Base-by-base conservation (phyloP, 306 rosid species). In the Casuarina equisetifolia region DNA sequence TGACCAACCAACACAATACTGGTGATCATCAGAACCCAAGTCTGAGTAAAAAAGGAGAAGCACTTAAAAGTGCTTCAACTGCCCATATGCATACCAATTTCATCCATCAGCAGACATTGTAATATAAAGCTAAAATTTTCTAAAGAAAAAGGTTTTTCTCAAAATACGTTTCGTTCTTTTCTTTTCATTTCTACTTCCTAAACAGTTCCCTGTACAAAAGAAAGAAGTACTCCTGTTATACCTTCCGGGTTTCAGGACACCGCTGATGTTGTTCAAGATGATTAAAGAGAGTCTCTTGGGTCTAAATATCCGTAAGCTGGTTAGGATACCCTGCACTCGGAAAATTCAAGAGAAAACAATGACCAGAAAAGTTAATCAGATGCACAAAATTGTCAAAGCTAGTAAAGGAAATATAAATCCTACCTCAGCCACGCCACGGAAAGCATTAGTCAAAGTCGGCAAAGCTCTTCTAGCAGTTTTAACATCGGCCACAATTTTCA, bases 191-290 rank as follows among this genome's bases (percentile, higher is more conserved):
- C 38, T 6, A 13, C 61, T 40, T 46, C 12, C 35, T 50, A 50
- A 3, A 4, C 35, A 71, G 53, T 20, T 7, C 17, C 25, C 35
- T 35, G 57, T 19, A 38, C 15, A 63, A 48, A 32, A 9, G 63
- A 36, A 58, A 5, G 52, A 39, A 6, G 42, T 44, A 38, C 39
- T 70, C 10, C 1, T 69, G 4, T 45, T 15, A 16, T 53, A 93
- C 98, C 97, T 90, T 90, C 97, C 86, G 3, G 97, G 97, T 78
- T 88, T 88, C 73, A 93, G 79, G 43, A 86, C 76, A 38, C 98
- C 98, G 32, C 81, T 88, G 15, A 88, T 53, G 54, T 83, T 78
- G 64, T 91, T 78, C 83, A 93, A 84, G 70, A 93, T 87, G 35
- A 85, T 83, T 76, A 93, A 84, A 15, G 93, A 75, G 64, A 86